A percentile compares a stretch with the other conserved stretches of the same genome.
phyloP scores from a whole-genome alignment of 2,329 filamentous ascomycete genomes.

The Alternaria brassicae region DNA sequence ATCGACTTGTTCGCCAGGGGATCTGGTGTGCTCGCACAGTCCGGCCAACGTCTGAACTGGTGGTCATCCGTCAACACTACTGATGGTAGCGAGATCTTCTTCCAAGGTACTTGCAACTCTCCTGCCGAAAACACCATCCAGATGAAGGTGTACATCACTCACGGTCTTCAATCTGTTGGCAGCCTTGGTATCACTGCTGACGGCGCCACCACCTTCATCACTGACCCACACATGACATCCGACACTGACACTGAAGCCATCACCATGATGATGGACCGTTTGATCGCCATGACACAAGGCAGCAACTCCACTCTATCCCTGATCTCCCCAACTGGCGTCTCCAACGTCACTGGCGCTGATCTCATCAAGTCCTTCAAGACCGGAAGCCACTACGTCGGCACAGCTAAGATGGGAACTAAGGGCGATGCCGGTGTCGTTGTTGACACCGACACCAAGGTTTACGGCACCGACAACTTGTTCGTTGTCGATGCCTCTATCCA shows the following conservation, averaged over 20 bases:
- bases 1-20: slow-evolving; percentile 45
- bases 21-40: slow-evolving; percentile 55
- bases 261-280: slow-evolving; percentile 57
- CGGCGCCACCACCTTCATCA: slow-evolving; percentile 53
- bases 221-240: slow-evolving; percentile 61
- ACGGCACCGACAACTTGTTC: slow-evolving; percentile 54
- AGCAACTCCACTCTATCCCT: slow-evolving; percentile 40
- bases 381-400: slow-evolving; percentile 56
- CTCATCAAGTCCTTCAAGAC: slow-evolving; percentile 44
- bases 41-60: slow-evolving; percentile 58
- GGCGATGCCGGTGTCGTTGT: slow-evolving; percentile 53
- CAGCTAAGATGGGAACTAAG: slow-evolving; percentile 60
- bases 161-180: slow-evolving; percentile 67
- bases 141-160: slow-evolving; percentile 64
- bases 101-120: slow-evolving; percentile 58
- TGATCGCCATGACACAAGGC: slow-evolving; percentile 47
- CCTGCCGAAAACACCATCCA: slow-evolving; percentile 44
- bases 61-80: slow-evolving; percentile 56
- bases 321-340: slow-evolving; percentile 46
- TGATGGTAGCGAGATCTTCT: slow-evolving; percentile 49
- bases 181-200: slow-evolving; percentile 55
- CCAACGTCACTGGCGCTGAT: slow-evolving; percentile 51
- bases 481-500: slow-evolving; percentile 61
- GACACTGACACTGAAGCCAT: slow-evolving; percentile 50
- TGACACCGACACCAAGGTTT: slow-evolving; percentile 51